A percentile compares a stretch with the other conserved stretches of the same genome.
phyloP scores from a whole-genome alignment of 2,329 filamentous ascomycete genomes.

The Colletotrichum agaves region DNA sequence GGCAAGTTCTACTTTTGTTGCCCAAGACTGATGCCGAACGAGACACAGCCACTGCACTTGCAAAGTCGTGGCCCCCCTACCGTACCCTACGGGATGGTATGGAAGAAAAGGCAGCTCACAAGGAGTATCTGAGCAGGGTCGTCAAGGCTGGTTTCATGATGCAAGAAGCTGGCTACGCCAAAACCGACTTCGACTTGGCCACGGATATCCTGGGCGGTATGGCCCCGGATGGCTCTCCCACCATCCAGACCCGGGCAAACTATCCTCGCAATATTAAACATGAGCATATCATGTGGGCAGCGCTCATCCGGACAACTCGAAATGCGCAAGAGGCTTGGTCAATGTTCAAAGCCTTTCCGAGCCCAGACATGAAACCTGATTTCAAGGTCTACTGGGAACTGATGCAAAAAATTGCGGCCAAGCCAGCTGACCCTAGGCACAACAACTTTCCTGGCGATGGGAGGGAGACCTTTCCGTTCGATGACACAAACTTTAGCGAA shows the following conservation, averaged over 20 bases:
- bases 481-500: slow-evolving; percentile 65
- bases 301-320: slow-evolving; percentile 66
- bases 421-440: slow-evolving; percentile 40
- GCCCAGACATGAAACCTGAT: slow-evolving; percentile 48
- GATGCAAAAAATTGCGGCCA: slow-evolving; percentile 66
- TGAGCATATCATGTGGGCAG: slow-evolving; percentile 58
- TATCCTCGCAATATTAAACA: slow-evolving; percentile 8
- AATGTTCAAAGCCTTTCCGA: slow-evolving; percentile 54
- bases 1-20: slow-evolving; percentile 62
- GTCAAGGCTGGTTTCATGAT: slow-evolving; percentile 64
- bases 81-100: slow-evolving; percentile 66
- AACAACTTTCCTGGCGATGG: slow-evolving; percentile 40
- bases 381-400: slow-evolving; percentile 66
- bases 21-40: slow-evolving; percentile 63
- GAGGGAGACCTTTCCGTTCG: slow-evolving; percentile 48
- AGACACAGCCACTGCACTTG: slow-evolving; percentile 59
- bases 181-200: slow-evolving; percentile 57
- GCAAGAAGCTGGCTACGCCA: slow-evolving; percentile 66
- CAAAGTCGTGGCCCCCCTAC: slow-evolving; percentile 70
- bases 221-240: slow-evolving; percentile 61
- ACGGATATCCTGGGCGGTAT: slow-evolving; percentile 65
- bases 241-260: slow-evolving; percentile 59
- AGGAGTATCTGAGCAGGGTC: slow-evolving; percentile 65
- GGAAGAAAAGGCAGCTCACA: slow-evolving; percentile 62
- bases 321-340: slow-evolving; percentile 72